Evolutionary conservation across 1,139 yeast genomes (phyloP).

Genomic region (Yamadazyma siamensis): DNA sequence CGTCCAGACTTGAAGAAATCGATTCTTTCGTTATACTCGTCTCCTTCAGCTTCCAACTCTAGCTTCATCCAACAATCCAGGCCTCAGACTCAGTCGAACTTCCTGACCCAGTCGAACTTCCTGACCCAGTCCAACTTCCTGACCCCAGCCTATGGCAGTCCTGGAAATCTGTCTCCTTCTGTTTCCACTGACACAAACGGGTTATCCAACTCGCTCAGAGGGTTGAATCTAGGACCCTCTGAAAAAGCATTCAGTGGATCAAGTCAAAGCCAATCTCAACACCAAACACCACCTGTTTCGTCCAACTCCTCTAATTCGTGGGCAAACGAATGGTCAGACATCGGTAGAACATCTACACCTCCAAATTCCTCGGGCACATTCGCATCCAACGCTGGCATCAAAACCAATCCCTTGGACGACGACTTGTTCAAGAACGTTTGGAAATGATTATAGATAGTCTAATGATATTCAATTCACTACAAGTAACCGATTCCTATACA

Average conservation of each 20-base stretch:
- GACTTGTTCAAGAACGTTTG: constrained; percentile 58
- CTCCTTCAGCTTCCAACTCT: constrained; percentile 49
- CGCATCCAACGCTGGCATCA: constrained; percentile 1
- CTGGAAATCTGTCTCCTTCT: constrained; percentile 4
- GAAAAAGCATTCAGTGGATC: constrained; percentile 1
- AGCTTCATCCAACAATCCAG: constrained; percentile 28
- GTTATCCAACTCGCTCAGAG: constrained; percentile 31
- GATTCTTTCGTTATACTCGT: constrained; percentile 81
- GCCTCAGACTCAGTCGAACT: constrained; percentile 1
- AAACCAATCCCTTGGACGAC: constrained; percentile 29
- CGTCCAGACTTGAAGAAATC: constrained; percentile 80
- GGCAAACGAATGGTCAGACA: constrained; percentile 40
- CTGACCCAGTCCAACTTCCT: not conserved
- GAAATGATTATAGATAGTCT: constrained; percentile 24
- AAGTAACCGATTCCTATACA: too few relatives aligned
- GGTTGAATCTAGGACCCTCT: constrained; percentile 25
- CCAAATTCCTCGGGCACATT: constrained; percentile 3
- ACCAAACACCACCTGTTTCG: not conserved
- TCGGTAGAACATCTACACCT: constrained; percentile 11
- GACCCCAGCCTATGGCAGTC: too few relatives aligned
- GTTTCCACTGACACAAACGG: constrained; percentile 15
- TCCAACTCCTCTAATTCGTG: too few relatives aligned
- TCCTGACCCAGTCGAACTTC: not conserved
- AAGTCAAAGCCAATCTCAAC: constrained; percentile 1
- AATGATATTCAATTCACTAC: too few relatives aligned